These are phyloP conservation scores for Lactifluus rugatus DNA, from an alignment of 768 basidiomycete species.

Conservation along the genomic window DNA sequence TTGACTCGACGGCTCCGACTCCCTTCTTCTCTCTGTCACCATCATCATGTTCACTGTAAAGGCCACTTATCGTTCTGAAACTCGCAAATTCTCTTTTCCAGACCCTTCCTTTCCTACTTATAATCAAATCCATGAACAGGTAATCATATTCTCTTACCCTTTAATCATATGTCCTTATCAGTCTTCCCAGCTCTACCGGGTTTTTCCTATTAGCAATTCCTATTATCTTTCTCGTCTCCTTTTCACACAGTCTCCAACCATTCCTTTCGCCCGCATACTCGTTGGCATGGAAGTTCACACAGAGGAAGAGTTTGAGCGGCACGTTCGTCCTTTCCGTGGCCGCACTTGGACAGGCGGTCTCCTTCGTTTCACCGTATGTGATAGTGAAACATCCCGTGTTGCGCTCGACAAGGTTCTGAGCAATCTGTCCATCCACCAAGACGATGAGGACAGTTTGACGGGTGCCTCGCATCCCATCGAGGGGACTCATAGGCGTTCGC, in stretches of 20 bases:
- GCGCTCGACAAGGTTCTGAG: background rate
- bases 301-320: slow-evolving; percentile 46
- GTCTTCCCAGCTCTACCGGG: slow-evolving; percentile 49
- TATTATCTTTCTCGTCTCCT: slow-evolving; percentile 60
- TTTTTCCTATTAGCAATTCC: slow-evolving; percentile 52
- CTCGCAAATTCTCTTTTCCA: slow-evolving; percentile 53
- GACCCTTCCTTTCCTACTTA: slow-evolving; percentile 53
- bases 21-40: slow-evolving; percentile 10
- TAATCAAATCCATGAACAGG: slow-evolving; percentile 53
- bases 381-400: slow-evolving; percentile 36
- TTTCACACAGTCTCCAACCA: slow-evolving; percentile 52
- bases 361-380: slow-evolving; percentile 53
- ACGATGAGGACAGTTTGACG: background rate
- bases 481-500: background rate
- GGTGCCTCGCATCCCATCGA: background rate
- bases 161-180: background rate
- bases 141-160: slow-evolving; percentile 20
- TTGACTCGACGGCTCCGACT: background rate
- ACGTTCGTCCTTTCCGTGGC: slow-evolving; percentile 40
- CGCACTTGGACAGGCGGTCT: slow-evolving; percentile 49
- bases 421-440: background rate
- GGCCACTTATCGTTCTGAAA: slow-evolving; percentile 63
- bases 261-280: slow-evolving; percentile 44
- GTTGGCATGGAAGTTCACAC: slow-evolving; percentile 51
- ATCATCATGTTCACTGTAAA: slow-evolving; percentile 64